Conservation (phyloP, 352 stramenopile genomes). For the Globisporangium acanthophoron region DNA sequence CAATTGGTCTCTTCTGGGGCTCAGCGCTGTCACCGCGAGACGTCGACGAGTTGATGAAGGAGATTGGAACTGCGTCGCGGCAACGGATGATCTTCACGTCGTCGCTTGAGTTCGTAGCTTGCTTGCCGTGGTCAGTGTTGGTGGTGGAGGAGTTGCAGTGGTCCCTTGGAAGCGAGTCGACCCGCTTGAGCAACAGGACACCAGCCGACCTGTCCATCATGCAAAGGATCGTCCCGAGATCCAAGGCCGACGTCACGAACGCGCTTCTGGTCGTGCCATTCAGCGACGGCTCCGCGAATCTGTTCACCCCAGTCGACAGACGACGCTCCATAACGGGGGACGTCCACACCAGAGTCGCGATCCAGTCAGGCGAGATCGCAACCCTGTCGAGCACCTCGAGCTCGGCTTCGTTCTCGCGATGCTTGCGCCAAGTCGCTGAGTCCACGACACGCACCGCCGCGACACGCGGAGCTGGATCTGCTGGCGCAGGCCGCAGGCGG, state of each 20-base stretch:
- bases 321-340: conserved; percentile 16
- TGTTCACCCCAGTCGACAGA: background rate
- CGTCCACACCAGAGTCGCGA: conserved; percentile 23
- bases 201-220: conserved; percentile 34
- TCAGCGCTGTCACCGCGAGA: background rate
- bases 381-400: conserved; percentile 15
- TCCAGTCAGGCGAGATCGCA: conserved; percentile 42
- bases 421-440: conserved; percentile 31
- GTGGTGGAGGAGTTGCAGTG: background rate
- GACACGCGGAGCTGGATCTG: background rate
- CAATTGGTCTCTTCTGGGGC: background rate
- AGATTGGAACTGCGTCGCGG: conserved; percentile 35
- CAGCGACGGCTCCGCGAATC: conserved; percentile 4
- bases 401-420: conserved; percentile 25
- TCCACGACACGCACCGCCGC: conserved; percentile 31
- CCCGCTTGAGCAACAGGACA: conserved; percentile 28
- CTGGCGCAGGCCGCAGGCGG: conserved; percentile 18
- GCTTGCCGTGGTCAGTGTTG: background rate
- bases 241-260: conserved; percentile 32
- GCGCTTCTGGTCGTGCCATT: conserved; percentile 11
- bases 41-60: background rate
- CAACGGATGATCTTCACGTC: conserved; percentile 23
- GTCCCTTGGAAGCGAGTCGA: conserved; percentile 4
- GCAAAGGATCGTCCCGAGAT: conserved; percentile 26
- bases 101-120: background rate